Evolutionary conservation across 805 yeast species (phyloP), one percentile per base, ranked within the genome.

Genomic region (Metschnikowia reukaufii): DNA sequence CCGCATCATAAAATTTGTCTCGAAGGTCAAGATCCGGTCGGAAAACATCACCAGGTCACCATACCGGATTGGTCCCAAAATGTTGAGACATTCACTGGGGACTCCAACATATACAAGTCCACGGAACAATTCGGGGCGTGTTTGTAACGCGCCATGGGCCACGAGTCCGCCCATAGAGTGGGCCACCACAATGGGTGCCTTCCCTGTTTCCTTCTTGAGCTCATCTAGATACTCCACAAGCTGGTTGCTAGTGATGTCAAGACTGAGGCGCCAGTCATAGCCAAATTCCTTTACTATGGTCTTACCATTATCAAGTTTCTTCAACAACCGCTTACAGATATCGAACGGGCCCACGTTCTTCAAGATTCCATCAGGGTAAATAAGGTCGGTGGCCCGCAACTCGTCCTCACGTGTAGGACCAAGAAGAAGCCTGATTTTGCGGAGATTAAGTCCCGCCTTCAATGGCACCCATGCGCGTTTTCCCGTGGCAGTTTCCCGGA

Each of bases 161-260:
- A 91, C 77, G 29, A 91, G 61, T 0, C 97, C 97, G 44, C 97
- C 97, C 97, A 91, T 90, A 0, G 96, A 89, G 63, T 91, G 97
- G 0, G 94, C 94, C 43, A 91, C 80, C 1, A 91, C 81, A 20
- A 84, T 67, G 0, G 83, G 76, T 10, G 87, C 89, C 50, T 77
- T 77, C 15, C 80, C 81, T 0, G 77, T 78, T 20, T 65, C 58
- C 9, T 70, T 62, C 38, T 77, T 72, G 21, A 88, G 66, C 5
- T 70, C 59, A 16, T 57, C 56, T 13, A 88, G 62, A 40, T 72
- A 73, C n/a, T 73, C 64, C 29, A 65, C 67, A n/a, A 91, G 67
- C 50, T 81, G 74, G 6, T 66, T 61, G 10, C 86, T 70, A 16
- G 75, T 67, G 4, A 82, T 62, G 35, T 81, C 86, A 2, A 81